Evolutionary conservation across 2,329 filamentous ascomycete genomes (phyloP).

Genomic region (Hymenoscyphus linearis): DNA sequence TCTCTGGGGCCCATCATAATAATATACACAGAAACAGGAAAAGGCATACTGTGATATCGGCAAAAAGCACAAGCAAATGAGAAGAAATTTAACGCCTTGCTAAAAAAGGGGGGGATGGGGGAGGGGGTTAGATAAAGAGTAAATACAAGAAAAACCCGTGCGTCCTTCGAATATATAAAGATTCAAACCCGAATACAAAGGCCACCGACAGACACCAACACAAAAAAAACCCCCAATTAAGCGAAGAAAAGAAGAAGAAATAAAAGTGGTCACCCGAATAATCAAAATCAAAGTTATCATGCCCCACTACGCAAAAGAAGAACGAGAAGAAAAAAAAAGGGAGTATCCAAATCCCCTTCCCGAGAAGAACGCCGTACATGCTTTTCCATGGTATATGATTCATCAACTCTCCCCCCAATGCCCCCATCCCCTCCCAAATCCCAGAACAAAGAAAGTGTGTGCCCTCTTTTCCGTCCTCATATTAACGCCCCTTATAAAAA

Average conservation of each 20-base stretch:
- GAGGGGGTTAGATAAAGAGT: too few species aligned
- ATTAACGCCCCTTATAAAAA: constrained; percentile 13
- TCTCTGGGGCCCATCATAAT: neutral
- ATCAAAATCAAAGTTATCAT: neutral
- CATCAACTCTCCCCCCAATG: neutral
- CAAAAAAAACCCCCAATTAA: neutral
- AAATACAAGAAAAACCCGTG: neutral
- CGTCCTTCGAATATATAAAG: neutral
- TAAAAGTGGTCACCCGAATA: neutral
- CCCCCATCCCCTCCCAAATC: constrained; percentile 5
- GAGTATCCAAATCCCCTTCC: neutral
- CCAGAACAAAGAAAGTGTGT: neutral
- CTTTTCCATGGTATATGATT: constrained; percentile 17
- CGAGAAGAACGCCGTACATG: constrained; percentile 18
- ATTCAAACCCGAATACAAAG: neutral
- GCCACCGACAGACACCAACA: neutral
- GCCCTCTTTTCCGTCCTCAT: constrained; percentile 8
- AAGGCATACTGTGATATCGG: neutral
- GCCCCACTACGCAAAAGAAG: neutral
- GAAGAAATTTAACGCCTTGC: too few species aligned
- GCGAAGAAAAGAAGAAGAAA: neutral
- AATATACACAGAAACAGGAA: constrained; percentile 12
- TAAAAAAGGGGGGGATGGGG: neutral
- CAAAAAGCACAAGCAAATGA: too few species aligned
- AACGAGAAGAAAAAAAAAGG: too few species aligned